phyloP scores from a whole-genome alignment of 2,329 filamentous ascomycete species.

The Onygenales sp. region DNA sequence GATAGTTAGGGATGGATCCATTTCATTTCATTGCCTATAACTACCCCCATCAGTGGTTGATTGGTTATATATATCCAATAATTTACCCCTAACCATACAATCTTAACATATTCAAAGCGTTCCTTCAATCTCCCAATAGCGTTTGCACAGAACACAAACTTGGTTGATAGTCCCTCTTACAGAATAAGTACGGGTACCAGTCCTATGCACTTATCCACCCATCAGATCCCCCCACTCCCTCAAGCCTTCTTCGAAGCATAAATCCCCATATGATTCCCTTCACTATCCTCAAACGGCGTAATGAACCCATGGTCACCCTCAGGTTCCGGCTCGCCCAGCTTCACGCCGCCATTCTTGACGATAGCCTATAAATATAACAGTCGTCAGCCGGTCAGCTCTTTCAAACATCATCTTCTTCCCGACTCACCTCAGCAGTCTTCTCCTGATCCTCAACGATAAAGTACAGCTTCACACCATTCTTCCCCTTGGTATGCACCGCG shows the following conservation, averaged over 20 bases:
- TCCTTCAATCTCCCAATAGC: too few species aligned
- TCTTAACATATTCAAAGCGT: too few species aligned
- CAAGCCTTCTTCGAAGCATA: neutral
- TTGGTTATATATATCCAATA: too few species aligned
- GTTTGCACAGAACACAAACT: too few species aligned
- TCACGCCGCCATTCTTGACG: constrained; percentile 12
- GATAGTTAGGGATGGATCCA: too few species aligned
- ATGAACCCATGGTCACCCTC: constrained; percentile 13
- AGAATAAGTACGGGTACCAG: too few species aligned
- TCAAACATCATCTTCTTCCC: neutral
- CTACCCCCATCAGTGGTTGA: too few species aligned
- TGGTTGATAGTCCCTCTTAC: too few species aligned
- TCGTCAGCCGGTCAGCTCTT: neutral
- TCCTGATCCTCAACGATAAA: constrained; percentile 15
- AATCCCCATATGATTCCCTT: constrained; percentile 17
- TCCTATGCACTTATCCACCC: too few species aligned
- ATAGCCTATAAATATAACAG: constrained; percentile 6
- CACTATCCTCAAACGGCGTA: constrained; percentile 15
- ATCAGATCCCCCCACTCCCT: neutral
- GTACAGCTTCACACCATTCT: constrained; percentile 12
- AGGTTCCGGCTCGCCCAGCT: constrained; percentile 9
- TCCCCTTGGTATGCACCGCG: constrained; percentile 3
- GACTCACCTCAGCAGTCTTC: constrained; percentile 10
- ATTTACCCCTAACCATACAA: too few species aligned
- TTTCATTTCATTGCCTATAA: too few species aligned